These are phyloP conservation scores for Pseudogymnoascus sp. DNA, from an alignment of 2,329 filamentous ascomycete genomes.

Conservation along the genomic window DNA sequence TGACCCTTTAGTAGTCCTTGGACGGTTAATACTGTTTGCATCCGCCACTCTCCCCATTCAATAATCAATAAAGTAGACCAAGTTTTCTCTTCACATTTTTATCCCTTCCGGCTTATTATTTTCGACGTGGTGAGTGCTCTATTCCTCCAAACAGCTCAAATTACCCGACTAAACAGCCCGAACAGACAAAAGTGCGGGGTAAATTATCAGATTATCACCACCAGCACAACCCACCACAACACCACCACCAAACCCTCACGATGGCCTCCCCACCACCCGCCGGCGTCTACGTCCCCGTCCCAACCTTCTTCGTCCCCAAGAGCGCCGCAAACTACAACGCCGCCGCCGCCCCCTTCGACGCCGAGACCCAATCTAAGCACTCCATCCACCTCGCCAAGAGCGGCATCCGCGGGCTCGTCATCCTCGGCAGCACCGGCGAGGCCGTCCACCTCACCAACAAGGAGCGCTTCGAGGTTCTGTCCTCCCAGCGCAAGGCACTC, in stretches of 20 bases:
- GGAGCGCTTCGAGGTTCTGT: conserved; percentile 48
- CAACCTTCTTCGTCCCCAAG: conserved; percentile 48
- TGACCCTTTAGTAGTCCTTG: neutral
- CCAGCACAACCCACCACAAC: neutral
- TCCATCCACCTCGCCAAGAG: conserved; percentile 50
- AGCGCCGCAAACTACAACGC: conserved; percentile 21
- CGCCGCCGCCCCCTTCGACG: conserved; percentile 36
- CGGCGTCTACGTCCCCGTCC: conserved; percentile 40
- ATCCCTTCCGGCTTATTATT: neutral
- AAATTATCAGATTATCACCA: neutral
- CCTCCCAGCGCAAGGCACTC: conserved; percentile 44
- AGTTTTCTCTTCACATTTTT: neutral
- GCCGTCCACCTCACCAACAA: conserved; percentile 50
- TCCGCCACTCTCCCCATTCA: neutral
- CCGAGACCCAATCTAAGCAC: conserved; percentile 49
- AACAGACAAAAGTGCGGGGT: neutral
- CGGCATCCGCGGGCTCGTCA: conserved; percentile 52
- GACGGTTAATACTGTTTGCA: neutral
- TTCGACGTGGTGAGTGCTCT: neutral
- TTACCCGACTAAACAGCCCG: neutral
- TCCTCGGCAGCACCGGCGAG: conserved; percentile 56
- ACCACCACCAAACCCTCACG: neutral
- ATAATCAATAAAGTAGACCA: neutral
- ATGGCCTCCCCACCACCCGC: conserved; percentile 25
- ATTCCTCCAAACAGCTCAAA: neutral